Conservation (phyloP, 306 rosid genomes). For the Malus fusca region DNA sequence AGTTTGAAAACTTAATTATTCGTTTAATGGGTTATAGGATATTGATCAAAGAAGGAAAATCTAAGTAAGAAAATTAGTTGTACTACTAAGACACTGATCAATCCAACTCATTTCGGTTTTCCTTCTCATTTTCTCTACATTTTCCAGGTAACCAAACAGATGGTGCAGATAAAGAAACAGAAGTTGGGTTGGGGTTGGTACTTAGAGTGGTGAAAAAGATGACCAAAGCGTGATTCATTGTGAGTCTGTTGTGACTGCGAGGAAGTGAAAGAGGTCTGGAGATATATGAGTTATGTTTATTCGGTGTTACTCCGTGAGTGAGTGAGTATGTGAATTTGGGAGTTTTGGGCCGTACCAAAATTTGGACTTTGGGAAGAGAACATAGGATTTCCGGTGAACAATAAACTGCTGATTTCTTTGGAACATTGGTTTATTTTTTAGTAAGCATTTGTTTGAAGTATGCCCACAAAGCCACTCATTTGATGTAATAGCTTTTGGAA, state of each 20-base stretch:
- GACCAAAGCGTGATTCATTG: neutral
- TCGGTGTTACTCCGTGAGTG: neutral
- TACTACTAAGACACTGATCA: neutral
- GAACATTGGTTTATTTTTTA: neutral
- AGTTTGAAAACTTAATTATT: slow-evolving; percentile 1
- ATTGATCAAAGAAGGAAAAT: neutral
- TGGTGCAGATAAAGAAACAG: neutral
- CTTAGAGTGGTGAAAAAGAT: slow-evolving; percentile 24
- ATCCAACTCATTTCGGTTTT: neutral
- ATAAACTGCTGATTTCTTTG: neutral
- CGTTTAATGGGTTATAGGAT: neutral
- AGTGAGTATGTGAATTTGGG: neutral
- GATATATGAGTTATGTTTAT: neutral
- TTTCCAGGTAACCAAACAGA: slow-evolving; percentile 7
- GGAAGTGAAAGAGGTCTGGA: neutral
- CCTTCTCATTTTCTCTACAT: neutral
- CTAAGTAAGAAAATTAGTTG: neutral
- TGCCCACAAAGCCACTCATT: too few species aligned
- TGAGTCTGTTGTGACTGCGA: neutral
- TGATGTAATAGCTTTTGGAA: too few species aligned
- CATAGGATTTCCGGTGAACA: neutral
- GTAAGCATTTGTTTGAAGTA: too few species aligned
- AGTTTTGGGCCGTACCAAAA: neutral
- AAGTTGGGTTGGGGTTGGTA: neutral
- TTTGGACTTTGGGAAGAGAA: neutral